A percentile compares a stretch with the other conserved stretches of the same genome.
Evolutionary conservation across 257 asterid genomes (phyloP).

Genomic region (Przewalskia tangutica): DNA sequence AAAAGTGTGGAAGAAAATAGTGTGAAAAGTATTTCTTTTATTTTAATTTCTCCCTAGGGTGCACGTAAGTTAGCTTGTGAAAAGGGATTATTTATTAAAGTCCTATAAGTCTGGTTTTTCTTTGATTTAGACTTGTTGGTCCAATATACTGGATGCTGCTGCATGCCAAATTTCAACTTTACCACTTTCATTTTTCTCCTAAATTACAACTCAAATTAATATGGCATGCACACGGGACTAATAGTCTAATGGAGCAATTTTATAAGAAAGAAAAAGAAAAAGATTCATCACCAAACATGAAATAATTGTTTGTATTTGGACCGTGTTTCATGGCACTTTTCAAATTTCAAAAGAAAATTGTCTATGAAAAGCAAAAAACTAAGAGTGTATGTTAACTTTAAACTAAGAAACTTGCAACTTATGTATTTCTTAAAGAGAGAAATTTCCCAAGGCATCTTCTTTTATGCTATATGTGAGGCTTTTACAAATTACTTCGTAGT

Average conservation of each 20-base stretch:
- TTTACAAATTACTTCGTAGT: not conserved
- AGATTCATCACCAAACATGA: not conserved
- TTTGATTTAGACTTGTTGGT: conserved; percentile 14
- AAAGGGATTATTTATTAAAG: not conserved
- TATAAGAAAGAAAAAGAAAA: not conserved
- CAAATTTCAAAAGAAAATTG: not conserved
- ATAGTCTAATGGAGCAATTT: not conserved
- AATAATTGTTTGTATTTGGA: not conserved
- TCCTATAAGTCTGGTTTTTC: conserved; percentile 14
- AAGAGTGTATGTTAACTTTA: not conserved
- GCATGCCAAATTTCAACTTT: conserved; percentile 13
- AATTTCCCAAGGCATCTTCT: not conserved
- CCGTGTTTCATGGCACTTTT: not conserved
- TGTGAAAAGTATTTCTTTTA: conserved; percentile 16
- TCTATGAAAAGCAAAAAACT: not conserved
- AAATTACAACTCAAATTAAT: not conserved
- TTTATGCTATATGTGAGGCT: not conserved
- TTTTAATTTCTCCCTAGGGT: not conserved
- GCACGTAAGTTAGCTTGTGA: conserved; percentile 8
- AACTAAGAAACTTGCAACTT: not conserved
- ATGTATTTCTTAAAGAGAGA: not conserved
- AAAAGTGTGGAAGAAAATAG: not conserved
- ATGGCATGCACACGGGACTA: not conserved
- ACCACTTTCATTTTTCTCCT: not conserved
- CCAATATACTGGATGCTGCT: conserved; percentile 10